phyloP scores from a whole-genome alignment of 2,329 filamentous ascomycete species.

The Penicillium sp. region DNA sequence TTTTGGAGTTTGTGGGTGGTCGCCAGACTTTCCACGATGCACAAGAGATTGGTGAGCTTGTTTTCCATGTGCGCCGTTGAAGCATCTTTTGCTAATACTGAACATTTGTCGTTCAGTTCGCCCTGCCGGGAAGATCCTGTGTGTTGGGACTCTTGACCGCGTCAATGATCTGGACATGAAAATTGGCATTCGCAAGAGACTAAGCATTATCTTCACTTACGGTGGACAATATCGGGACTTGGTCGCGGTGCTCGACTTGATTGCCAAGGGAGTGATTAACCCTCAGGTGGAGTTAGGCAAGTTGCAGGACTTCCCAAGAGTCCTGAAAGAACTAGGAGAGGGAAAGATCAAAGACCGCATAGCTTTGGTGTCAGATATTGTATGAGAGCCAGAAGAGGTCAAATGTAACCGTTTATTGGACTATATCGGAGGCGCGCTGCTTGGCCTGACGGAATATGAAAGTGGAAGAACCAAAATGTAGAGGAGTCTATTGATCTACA shows the following conservation, averaged over 20 bases:
- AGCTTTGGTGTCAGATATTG: constrained; percentile 10
- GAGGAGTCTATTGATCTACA: not conserved
- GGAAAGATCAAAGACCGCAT: constrained; percentile 35
- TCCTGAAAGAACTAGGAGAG: constrained; percentile 36
- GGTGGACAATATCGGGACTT: constrained; percentile 45
- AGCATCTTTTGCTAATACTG: not conserved
- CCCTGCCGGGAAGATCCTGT: not conserved
- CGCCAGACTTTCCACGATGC: not conserved
- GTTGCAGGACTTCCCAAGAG: constrained; percentile 35
- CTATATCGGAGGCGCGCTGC: not conserved
- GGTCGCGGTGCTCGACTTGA: constrained; percentile 26
- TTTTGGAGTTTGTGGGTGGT: not conserved
- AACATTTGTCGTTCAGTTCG: not conserved
- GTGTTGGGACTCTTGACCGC: constrained; percentile 39
- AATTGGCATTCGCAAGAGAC: constrained; percentile 44
- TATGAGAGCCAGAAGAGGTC: not conserved
- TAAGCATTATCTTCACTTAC: constrained; percentile 47
- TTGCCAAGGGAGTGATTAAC: constrained; percentile 23
- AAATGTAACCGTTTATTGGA: not conserved
- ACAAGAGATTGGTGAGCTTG: not conserved
- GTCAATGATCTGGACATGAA: constrained; percentile 48
- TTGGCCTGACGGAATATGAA: too few species aligned
- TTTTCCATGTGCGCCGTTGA: not conserved
- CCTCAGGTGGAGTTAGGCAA: constrained; percentile 37
- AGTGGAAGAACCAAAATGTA: too few species aligned